Evolutionary conservation across 805 yeast species (phyloP).

Genomic region (Pichia heedii): DNA sequence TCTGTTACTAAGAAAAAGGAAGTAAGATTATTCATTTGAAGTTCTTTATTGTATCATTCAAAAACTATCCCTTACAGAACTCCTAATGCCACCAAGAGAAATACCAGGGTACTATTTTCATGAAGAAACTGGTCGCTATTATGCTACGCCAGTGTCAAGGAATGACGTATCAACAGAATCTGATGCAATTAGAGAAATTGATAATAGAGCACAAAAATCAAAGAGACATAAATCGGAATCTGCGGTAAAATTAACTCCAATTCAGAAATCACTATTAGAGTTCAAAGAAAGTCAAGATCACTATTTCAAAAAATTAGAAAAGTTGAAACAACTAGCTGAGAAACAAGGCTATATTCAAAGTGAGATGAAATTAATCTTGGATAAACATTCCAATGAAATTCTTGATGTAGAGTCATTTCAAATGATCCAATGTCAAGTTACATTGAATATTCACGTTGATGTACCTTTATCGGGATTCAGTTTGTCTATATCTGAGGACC

Average conservation of each 20-base stretch:
- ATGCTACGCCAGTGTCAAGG: constrained; percentile 6
- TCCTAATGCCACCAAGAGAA: constrained; percentile 1
- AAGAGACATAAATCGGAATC: not conserved
- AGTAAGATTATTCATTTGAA: no score
- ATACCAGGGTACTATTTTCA: constrained; percentile 10
- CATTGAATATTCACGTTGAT: not conserved
- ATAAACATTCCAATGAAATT: not conserved
- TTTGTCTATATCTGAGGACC: no score
- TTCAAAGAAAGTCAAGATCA: not conserved
- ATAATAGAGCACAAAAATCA: not conserved
- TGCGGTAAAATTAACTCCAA: not conserved
- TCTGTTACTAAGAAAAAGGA: no score
- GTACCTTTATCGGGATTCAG: not conserved
- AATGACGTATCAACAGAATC: not conserved
- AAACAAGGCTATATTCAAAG: not conserved
- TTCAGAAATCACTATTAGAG: not conserved
- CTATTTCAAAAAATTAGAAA: not conserved
- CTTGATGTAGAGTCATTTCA: not conserved
- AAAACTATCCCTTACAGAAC: no score
- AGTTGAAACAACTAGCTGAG: not conserved
- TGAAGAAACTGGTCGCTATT: constrained; percentile 6
- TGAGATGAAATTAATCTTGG: not conserved
- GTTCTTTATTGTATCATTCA: not conserved
- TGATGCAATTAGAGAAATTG: not conserved
- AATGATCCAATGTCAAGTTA: not conserved